Evolutionary conservation across 495 filamentous ascomycete species (phyloP), one percentile per base, ranked within the genome.

Genomic region (Neurospora sp.): DNA sequence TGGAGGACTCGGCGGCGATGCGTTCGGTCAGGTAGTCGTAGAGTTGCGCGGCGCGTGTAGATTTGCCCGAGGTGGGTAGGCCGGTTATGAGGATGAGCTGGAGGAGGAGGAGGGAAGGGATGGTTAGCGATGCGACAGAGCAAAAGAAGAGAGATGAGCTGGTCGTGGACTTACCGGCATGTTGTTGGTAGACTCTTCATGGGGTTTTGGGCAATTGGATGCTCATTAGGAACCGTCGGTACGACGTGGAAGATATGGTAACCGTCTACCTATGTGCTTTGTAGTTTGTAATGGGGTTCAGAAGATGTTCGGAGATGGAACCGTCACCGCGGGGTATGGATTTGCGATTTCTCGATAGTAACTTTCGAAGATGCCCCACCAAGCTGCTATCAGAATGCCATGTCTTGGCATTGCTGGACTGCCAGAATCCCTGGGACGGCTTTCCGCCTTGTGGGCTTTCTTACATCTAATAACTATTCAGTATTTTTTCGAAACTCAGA

Each of bases 21-120:
- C 86, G 86, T 41, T 81, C 74, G 35, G 81, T 74, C 80, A 97
- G 90, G 83, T 89, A 89, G 45, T 82, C 77, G 70, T 90, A 83
- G 22, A 99, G 89, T 81, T 98, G 94, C 69, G 83, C 81, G 22
- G 94, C 92, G 80, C 96, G 93, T 71, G 93, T 88, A 69, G 92
- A 96, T 79, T 98, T 97, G 77, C 96, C 96, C 39, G 96, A 96
- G 79, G 90, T 92, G 41, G 96, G 96, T 79, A 93, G 94, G 77
- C 96, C 96, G 73, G 95, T 94, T 77, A 99, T 83, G 71, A 97
- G 90, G 75, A 99, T 93, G 80, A 99, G 90, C 96, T 98, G 76
- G 16, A 39, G 72, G 42, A 20, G 14, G 39, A 45, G 18, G 20
- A 22, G 22, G 27, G n/a, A 70, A 20, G 22, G 20, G 20, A 59